Percentiles rank a stretch among this genome's conserved stretches.
Conservation (phyloP, 116 monocot genomes). For the Iris pallida region DNA sequence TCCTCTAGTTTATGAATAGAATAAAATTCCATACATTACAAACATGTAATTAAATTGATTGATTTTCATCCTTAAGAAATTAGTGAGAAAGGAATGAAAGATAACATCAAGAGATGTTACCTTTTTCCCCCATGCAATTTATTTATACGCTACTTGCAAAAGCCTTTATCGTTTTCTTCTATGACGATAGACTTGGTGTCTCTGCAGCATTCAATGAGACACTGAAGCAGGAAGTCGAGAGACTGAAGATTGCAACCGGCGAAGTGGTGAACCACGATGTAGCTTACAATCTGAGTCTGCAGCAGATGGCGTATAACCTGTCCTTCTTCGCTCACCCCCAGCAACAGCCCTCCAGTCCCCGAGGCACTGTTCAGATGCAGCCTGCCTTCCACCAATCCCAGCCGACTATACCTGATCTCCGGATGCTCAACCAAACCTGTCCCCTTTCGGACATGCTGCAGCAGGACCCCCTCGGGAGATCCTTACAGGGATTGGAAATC, state of each 20-base stretch:
- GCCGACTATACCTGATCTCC: constrained; percentile 17
- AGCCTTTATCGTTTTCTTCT: too few species aligned
- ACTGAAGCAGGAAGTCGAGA: constrained; percentile 82
- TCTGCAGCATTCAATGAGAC: constrained; percentile 80
- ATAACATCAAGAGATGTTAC: too few species aligned
- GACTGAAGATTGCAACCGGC: constrained; percentile 84
- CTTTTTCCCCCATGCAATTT: too few species aligned
- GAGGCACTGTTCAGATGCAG: constrained; percentile 31
- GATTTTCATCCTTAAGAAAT: too few species aligned
- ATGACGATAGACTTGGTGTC: not conserved
- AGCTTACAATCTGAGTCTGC: constrained; percentile 32
- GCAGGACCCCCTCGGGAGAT: constrained; percentile 58
- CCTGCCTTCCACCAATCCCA: constrained; percentile 31
- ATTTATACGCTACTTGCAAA: too few species aligned
- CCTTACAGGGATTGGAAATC: constrained; percentile 47
- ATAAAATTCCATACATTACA: too few species aligned
- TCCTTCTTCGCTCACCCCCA: constrained; percentile 36
- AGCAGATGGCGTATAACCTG: constrained; percentile 30
- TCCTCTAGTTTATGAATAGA: too few species aligned
- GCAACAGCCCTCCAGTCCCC: constrained; percentile 18
- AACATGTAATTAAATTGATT: too few species aligned
- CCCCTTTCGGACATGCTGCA: constrained; percentile 49
- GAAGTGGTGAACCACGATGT: constrained; percentile 35
- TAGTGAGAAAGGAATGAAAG: too few species aligned
- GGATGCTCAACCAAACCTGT: constrained; percentile 31